These are phyloP conservation scores for Arachis stenosperma DNA, from an alignment of 306 rosid genomes.

Conservation along the genomic window DNA sequence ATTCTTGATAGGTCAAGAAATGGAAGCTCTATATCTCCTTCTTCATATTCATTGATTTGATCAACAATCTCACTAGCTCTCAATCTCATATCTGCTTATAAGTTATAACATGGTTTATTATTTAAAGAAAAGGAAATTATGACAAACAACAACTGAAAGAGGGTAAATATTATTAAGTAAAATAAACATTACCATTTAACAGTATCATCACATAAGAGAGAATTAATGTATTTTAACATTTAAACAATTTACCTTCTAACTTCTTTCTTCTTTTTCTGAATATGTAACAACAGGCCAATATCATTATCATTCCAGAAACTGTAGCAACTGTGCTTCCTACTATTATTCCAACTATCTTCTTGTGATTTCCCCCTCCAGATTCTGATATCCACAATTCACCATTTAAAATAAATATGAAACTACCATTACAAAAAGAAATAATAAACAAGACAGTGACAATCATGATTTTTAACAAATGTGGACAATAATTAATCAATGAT, in stretches of 20 bases:
- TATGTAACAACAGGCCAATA: slow-evolving; percentile 5
- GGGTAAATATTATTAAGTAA: background rate
- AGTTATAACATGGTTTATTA: background rate
- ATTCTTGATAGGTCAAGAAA: slow-evolving; percentile 39
- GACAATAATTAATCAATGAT: background rate
- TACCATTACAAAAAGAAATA: background rate
- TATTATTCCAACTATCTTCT: slow-evolving; percentile 10
- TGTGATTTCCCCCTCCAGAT: background rate
- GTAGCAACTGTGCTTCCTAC: slow-evolving; percentile 17
- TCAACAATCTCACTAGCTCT: background rate
- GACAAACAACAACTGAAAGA: background rate
- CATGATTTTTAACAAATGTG: background rate
- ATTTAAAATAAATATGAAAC: background rate
- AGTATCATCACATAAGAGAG: background rate
- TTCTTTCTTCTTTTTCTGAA: slow-evolving; percentile 6
- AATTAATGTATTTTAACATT: background rate
- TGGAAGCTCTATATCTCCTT: slow-evolving; percentile 48
- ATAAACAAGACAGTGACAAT: background rate
- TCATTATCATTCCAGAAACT: slow-evolving; percentile 23
- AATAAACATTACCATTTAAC: background rate
- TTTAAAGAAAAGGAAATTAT: background rate
- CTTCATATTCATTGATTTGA: slow-evolving; percentile 24
- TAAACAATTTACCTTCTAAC: slow-evolving; percentile 11
- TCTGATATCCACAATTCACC: slow-evolving; percentile 8
- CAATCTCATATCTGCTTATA: too few relatives aligned